Evolutionary conservation across 495 filamentous ascomycete species (phyloP).

Genomic region (Symbiotaphrina buchneri): DNA sequence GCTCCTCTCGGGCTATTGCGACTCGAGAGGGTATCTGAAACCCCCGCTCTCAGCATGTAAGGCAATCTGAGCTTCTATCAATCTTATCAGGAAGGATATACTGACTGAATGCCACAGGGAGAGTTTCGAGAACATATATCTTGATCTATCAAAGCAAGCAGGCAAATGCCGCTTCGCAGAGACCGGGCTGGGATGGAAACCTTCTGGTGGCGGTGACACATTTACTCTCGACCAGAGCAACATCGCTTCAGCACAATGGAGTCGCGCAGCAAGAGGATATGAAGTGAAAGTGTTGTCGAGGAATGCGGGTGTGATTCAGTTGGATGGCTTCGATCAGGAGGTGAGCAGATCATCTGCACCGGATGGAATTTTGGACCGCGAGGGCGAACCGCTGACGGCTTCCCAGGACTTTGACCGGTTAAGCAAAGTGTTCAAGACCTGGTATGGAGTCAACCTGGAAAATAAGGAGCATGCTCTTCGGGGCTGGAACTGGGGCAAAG

Average conservation of each 20-base stretch:
- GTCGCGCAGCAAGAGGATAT: slow-evolving; percentile 73
- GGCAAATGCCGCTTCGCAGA: slow-evolving; percentile 90
- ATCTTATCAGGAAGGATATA: too few species aligned
- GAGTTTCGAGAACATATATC: slow-evolving; percentile 87
- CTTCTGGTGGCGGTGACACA: slow-evolving; percentile 63
- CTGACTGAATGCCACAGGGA: slow-evolving; percentile 30
- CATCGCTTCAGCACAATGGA: slow-evolving; percentile 80
- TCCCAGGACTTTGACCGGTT: slow-evolving; percentile 89
- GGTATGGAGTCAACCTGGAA: slow-evolving; percentile 86
- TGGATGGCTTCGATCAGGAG: slow-evolving; percentile 89
- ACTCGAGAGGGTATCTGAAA: too few species aligned
- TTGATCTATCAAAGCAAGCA: slow-evolving; percentile 74
- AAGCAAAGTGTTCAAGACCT: slow-evolving; percentile 78
- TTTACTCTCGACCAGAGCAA: slow-evolving; percentile 75
- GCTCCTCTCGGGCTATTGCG: too few species aligned
- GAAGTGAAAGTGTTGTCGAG: slow-evolving; percentile 79
- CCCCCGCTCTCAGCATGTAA: too few species aligned
- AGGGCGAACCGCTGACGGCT: too few species aligned
- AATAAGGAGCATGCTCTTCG: slow-evolving; percentile 82
- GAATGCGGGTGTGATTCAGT: slow-evolving; percentile 65
- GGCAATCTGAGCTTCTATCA: too few species aligned
- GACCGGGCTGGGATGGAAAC: slow-evolving; percentile 85
- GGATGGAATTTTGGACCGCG: too few species aligned
- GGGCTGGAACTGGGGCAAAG: slow-evolving; percentile 99
- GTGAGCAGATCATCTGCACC: slow-evolving; percentile 19